These are phyloP conservation scores for Achaetomium macrosporum DNA, from an alignment of 2,329 filamentous ascomycete species.

Conservation along the genomic window DNA sequence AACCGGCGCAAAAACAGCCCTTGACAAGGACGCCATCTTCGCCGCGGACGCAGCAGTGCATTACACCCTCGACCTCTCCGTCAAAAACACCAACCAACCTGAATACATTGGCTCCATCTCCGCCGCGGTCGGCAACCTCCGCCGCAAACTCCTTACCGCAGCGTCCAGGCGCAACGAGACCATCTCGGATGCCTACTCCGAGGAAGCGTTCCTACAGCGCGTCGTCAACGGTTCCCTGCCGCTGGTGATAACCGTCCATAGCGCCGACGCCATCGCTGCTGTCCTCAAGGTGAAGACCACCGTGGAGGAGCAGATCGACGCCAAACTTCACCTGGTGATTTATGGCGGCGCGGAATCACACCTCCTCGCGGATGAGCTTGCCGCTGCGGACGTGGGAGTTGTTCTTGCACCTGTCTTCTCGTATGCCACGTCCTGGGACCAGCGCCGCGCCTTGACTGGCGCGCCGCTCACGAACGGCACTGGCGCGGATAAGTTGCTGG, in stretches of 20 bases:
- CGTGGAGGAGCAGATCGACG: slow-evolving; percentile 38
- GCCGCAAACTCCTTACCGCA: slow-evolving; percentile 49
- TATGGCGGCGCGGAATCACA: slow-evolving; percentile 59
- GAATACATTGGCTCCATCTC: slow-evolving; percentile 45
- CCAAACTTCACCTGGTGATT: slow-evolving; percentile 47
- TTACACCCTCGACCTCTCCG: slow-evolving; percentile 48
- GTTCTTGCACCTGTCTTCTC: slow-evolving; percentile 55
- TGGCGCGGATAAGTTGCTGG: slow-evolving; percentile 49
- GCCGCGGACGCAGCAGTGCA: slow-evolving; percentile 50
- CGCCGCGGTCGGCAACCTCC: slow-evolving; percentile 45
- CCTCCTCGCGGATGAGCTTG: slow-evolving; percentile 53
- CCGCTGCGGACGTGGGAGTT: slow-evolving; percentile 50
- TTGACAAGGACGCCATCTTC: slow-evolving; percentile 48
- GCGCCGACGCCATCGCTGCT: slow-evolving; percentile 56
- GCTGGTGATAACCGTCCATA: slow-evolving; percentile 54
- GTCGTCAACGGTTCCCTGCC: slow-evolving; percentile 50
- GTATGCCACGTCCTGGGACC: slow-evolving; percentile 52
- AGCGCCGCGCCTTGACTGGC: slow-evolving; percentile 55
- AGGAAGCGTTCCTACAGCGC: slow-evolving; percentile 45
- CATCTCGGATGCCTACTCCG: slow-evolving; percentile 38
- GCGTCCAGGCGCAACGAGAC: slow-evolving; percentile 32
- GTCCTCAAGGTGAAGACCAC: slow-evolving; percentile 53
- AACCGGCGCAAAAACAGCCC: slow-evolving; percentile 42
- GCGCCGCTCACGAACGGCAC: slow-evolving; percentile 63
- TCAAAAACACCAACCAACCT: slow-evolving; percentile 35